Percentiles rank a stretch among this genome's conserved stretches.
Conservation (phyloP, 1,284 basidiomycete genomes). For the Ustilago nuda region DNA sequence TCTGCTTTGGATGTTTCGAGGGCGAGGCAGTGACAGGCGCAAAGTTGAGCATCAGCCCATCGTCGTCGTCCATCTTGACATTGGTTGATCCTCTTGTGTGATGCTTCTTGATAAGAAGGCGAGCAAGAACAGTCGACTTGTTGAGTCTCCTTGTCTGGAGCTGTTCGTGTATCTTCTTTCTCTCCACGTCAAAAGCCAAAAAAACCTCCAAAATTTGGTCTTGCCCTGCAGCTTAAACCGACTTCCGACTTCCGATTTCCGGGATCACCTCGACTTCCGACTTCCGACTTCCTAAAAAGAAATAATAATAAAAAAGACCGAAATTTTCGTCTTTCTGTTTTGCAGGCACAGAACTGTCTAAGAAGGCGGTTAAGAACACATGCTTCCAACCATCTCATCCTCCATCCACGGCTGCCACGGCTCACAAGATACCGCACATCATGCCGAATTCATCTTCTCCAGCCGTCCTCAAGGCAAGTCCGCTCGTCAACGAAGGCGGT, state of each 20-base stretch:
- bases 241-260: too few species aligned
- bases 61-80: conserved; percentile 62
- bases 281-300: not conserved
- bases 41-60: conserved; percentile 67
- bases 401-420: conserved; percentile 11
- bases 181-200: conserved; percentile 8
- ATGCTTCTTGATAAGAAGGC: not conserved
- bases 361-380: not conserved
- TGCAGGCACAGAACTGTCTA: conserved; percentile 6
- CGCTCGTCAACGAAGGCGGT: conserved; percentile 62
- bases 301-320: conserved; percentile 8
- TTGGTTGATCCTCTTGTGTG: not conserved
- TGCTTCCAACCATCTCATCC: not conserved
- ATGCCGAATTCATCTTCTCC: conserved; percentile 42
- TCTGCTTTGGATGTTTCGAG: conserved; percentile 39
- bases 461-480: conserved; percentile 41
- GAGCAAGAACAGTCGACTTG: not conserved
- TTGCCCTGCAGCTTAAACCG: conserved; percentile 4
- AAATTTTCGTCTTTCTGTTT: conserved; percentile 20
- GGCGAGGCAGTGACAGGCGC: conserved; percentile 43
- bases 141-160: conserved; percentile 3
- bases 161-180: not conserved
- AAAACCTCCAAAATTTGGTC: conserved; percentile 24
- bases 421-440: not conserved
- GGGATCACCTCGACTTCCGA: too few species aligned